A percentile compares a stretch with the other conserved stretches of the same genome.
Evolutionary conservation across 1,284 basidiomycete genomes (phyloP).

Genomic region (Vanrija pseudolonga): DNA sequence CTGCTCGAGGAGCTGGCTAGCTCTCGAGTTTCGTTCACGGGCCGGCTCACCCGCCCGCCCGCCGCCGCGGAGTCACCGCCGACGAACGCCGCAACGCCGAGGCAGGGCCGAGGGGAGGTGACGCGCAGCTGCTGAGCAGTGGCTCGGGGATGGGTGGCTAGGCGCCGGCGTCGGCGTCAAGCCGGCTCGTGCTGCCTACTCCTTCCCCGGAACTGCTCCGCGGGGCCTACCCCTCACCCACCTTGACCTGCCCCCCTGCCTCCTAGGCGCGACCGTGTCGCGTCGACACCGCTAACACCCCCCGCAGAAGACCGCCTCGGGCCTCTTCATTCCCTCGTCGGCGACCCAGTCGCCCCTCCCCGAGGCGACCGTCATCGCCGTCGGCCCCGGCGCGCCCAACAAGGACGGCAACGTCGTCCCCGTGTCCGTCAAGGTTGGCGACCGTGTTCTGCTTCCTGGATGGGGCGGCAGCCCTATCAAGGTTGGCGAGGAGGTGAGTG

Average conservation of each 20-base stretch:
- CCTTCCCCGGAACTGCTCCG: neutral
- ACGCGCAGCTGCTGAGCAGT: too few species aligned
- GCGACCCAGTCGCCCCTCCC: slow-evolving; percentile 79
- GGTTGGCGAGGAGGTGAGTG: slow-evolving; percentile 87
- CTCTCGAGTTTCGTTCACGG: too few species aligned
- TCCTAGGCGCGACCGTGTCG: too few species aligned
- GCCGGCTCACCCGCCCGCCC: too few species aligned
- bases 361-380: slow-evolving; percentile 93
- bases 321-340: slow-evolving; percentile 89
- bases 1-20: too few species aligned
- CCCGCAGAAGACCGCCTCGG: slow-evolving; percentile 82
- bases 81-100: too few species aligned
- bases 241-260: neutral
- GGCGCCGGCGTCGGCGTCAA: too few species aligned
- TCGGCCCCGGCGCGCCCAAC: slow-evolving; percentile 85
- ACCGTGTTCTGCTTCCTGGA: slow-evolving; percentile 86
- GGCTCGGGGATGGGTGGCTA: too few species aligned
- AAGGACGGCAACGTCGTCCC: slow-evolving; percentile 80
- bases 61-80: too few species aligned
- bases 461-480: slow-evolving; percentile 97
- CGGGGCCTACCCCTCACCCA: neutral
- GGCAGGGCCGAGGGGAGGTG: too few species aligned
- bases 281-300: slow-evolving; percentile 2
- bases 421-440: slow-evolving; percentile 76
- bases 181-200: too few species aligned